Conservation (phyloP, 1,139 yeast genomes). For the Fermentozyma sake region DNA sequence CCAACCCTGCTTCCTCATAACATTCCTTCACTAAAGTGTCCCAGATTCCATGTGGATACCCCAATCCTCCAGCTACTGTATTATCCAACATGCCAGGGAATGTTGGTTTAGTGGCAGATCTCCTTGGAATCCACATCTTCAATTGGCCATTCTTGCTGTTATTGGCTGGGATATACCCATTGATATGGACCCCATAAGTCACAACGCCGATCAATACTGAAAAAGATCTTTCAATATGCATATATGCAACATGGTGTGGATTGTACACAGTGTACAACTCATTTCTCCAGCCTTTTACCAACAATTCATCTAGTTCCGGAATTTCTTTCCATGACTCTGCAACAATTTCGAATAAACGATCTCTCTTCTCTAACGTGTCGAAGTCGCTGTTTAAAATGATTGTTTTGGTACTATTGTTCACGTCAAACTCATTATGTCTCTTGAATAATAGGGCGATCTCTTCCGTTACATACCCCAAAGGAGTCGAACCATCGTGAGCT, state of each 20-base stretch:
- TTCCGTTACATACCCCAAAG: slow-evolving; percentile 52
- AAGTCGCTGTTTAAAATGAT: slow-evolving; percentile 35
- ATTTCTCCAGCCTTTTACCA: slow-evolving; percentile 75
- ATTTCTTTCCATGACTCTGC: slow-evolving; percentile 40
- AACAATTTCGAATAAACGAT: slow-evolving; percentile 37
- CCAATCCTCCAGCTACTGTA: slow-evolving; percentile 93
- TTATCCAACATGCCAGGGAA: slow-evolving; percentile 90
- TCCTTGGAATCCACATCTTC: slow-evolving; percentile 79
- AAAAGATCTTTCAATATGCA: slow-evolving; percentile 74
- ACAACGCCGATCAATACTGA: slow-evolving; percentile 79
- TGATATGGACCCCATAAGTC: slow-evolving; percentile 86
- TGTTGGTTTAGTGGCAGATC: slow-evolving; percentile 75
- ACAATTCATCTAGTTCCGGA: slow-evolving; percentile 36
- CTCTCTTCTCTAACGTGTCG: slow-evolving; percentile 46
- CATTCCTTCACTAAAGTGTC: slow-evolving; percentile 86
- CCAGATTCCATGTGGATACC: slow-evolving; percentile 68
- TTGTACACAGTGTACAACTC: slow-evolving; percentile 74
- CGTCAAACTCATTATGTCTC: slow-evolving; percentile 24
- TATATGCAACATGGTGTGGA: slow-evolving; percentile 51
- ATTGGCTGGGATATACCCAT: slow-evolving; percentile 59
- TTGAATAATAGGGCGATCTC: slow-evolving; percentile 39
- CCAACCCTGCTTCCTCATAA: slow-evolving; percentile 85
- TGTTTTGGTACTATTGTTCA: slow-evolving; percentile 22
- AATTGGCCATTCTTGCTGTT: slow-evolving; percentile 37
- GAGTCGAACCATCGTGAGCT: slow-evolving; percentile 45